Evolutionary conservation across 2,329 filamentous ascomycete species (phyloP).

Genomic region (Ceratocystis cubensis): DNA sequence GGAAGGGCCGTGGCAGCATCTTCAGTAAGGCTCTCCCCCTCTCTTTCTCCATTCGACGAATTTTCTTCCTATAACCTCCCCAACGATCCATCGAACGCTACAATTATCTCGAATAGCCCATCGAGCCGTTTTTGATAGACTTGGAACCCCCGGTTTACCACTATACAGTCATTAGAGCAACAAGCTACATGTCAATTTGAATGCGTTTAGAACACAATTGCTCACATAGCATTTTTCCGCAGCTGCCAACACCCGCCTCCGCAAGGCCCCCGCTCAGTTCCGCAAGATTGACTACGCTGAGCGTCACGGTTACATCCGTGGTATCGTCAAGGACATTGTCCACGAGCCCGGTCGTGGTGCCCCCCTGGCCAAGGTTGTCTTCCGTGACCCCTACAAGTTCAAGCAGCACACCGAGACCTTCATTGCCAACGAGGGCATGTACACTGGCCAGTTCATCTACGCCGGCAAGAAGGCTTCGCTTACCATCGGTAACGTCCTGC

Average conservation of each 20-base stretch:
- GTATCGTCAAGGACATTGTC: constrained; percentile 97
- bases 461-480: constrained; percentile 97
- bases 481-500: constrained; percentile 95
- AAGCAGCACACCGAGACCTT: constrained; percentile 97
- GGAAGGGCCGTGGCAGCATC: constrained; percentile 47
- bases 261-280: constrained; percentile 80
- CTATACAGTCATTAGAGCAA: not conserved
- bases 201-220: constrained; percentile 19
- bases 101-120: constrained; percentile 8
- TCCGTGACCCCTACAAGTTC: constrained; percentile 97
- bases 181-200: not conserved
- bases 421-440: constrained; percentile 99
- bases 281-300: constrained; percentile 92
- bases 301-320: constrained; percentile 93
- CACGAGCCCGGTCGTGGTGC: constrained; percentile 98
- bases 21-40: constrained; percentile 36
- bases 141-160: not conserved
- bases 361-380: constrained; percentile 89
- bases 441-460: constrained; percentile 99
- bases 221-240: constrained; percentile 23
- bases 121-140: not conserved
- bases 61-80: constrained; percentile 26
- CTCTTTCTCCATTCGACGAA: constrained; percentile 22
- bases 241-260: constrained; percentile 78
- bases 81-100: constrained; percentile 21